Evolutionary conservation across 2,329 filamentous ascomycete species (phyloP), one percentile per base, ranked within the genome.

Genomic region (Xylaria hypoxylon): DNA sequence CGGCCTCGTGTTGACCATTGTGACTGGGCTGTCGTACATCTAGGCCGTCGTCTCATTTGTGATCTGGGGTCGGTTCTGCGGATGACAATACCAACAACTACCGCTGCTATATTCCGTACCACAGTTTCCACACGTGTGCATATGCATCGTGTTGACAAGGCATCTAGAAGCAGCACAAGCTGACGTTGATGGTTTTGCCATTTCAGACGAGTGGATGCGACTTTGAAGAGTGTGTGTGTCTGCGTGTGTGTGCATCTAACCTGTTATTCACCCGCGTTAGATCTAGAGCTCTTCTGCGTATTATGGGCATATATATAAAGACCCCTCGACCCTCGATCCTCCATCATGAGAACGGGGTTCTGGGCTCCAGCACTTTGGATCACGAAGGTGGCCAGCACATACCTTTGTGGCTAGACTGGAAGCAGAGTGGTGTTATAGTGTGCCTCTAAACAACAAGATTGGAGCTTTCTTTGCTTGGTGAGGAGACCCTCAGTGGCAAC

Each of bases 71-170:
- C 67, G 75, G 70, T 75, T 71, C 69, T 77, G 76, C 59, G 76
- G 76, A 72, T 78, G 76, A 69, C 76, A 78, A 70, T 78, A 78
- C 76, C 76, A 78, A 73, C 76, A 78, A 74, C 75, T 77, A 59
- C 75, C 76, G 50, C 72, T 74, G 48, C 73, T 74, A 69, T 77
- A 78, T 71, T 78, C 76, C 40, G 76, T 78, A 63, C 76, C 76
- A 67, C 76, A 78, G 72, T 77, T 77, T 59, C 75, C 72, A 68
- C 76, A 78, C 33, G 71, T 77, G 65, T 77, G 75, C 71, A 73
- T 74, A 70, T 76, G 70, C 74, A 73, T 75, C 42, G 65, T 72
- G 74, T 72, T 65, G 68, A 72, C 67, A 38, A 62, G 62, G 51
- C 33, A 8, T 57, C 45, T 64, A 59, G 60, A 62, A 65, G 68